Conservation (phyloP, 2,329 filamentous ascomycete genomes). For the Rutstroemia sp. region DNA sequence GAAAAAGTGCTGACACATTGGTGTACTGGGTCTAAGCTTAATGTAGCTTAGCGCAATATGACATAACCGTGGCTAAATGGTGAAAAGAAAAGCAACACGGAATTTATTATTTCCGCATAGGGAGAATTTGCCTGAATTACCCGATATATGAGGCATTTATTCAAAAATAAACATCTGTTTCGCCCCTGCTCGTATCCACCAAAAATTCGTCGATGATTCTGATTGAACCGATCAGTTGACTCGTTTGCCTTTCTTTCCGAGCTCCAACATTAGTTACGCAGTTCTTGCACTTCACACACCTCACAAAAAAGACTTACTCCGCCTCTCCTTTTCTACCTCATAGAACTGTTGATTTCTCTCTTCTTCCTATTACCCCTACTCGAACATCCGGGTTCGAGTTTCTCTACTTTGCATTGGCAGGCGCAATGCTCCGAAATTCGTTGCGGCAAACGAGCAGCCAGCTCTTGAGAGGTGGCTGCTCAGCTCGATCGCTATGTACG, state of each 20-base stretch:
- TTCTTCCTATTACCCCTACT: neutral
- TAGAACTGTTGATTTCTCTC: neutral
- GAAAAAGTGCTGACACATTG: slow-evolving; percentile 5
- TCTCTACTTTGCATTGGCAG: slow-evolving; percentile 30
- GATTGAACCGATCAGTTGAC: slow-evolving; percentile 9
- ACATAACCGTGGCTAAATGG: neutral
- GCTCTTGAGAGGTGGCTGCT: slow-evolving; percentile 50
- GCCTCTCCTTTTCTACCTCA: slow-evolving; percentile 35
- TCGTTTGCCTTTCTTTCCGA: slow-evolving; percentile 6
- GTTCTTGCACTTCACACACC: slow-evolving; percentile 1
- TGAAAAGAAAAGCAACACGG: neutral
- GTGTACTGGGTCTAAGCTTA: neutral
- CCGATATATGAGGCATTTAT: neutral
- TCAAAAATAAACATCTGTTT: neutral
- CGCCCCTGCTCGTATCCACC: neutral
- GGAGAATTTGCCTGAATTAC: neutral
- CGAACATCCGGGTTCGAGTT: neutral
- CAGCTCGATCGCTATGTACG: slow-evolving; percentile 24
- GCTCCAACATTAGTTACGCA: neutral
- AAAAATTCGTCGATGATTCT: slow-evolving; percentile 7
- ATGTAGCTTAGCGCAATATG: neutral
- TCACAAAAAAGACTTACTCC: slow-evolving; percentile 38
- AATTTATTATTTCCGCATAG: slow-evolving; percentile 4
- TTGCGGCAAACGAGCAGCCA: slow-evolving; percentile 57
- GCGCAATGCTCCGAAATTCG: slow-evolving; percentile 66